phyloP scores from a whole-genome alignment of 2,329 filamentous ascomycete species.

The Zymoseptoria passerinii region DNA sequence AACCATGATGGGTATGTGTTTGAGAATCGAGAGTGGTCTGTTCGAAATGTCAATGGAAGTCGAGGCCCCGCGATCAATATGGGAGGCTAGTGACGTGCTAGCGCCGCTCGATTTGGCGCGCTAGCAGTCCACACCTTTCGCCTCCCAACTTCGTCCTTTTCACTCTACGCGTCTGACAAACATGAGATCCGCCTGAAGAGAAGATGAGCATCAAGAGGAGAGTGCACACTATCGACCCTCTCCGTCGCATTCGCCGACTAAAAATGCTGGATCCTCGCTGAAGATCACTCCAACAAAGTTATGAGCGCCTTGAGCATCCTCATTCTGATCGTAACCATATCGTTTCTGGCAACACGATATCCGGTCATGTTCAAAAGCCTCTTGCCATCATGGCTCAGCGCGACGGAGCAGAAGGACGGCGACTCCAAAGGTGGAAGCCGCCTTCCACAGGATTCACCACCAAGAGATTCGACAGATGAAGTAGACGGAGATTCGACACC shows the following conservation, averaged over 20 bases:
- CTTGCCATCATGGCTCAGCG: slow-evolving; percentile 22
- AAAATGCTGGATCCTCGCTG: slow-evolving; percentile 9
- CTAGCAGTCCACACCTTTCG: neutral
- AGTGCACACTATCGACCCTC: neutral
- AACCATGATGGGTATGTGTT: slow-evolving; percentile 12
- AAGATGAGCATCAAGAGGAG: slow-evolving; percentile 1
- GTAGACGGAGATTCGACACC: slow-evolving; percentile 25
- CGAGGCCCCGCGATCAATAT: neutral
- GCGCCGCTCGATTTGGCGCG: neutral
- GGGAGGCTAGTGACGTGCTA: neutral
- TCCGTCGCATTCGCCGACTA: slow-evolving; percentile 2
- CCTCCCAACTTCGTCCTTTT: neutral
- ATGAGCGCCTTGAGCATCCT: slow-evolving; percentile 39
- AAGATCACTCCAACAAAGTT: slow-evolving; percentile 1
- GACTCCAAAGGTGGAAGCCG: neutral
- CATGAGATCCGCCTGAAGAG: neutral
- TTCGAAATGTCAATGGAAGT: neutral
- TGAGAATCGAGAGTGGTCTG: neutral
- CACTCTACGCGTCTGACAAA: neutral
- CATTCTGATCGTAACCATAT: slow-evolving; percentile 32
- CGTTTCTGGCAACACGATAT: slow-evolving; percentile 35
- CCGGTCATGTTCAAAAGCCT: slow-evolving; percentile 30
- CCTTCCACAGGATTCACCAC: neutral
- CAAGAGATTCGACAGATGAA: slow-evolving; percentile 4
- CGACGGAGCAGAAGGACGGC: slow-evolving; percentile 4